Base-by-base conservation (phyloP, 2,329 filamentous ascomycete species). In the Diaporthe caulivora region DNA sequence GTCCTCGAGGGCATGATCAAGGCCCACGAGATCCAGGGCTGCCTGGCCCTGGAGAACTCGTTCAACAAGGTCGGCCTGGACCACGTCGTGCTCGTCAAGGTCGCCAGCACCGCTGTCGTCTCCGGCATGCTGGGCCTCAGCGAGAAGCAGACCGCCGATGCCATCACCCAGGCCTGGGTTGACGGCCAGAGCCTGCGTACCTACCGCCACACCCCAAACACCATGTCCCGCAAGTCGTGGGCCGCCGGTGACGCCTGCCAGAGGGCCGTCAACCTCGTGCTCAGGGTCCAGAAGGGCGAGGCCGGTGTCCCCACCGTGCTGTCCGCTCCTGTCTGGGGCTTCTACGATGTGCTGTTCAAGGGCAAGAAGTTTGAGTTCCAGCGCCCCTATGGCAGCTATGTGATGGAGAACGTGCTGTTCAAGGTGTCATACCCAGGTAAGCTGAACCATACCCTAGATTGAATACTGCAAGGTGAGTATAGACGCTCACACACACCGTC, bases 351-450 rank as follows among this genome's bases (percentile, higher is more conserved):
- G 77, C 90, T 97, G 77, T 99, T 98, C 90, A 94, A 95, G 87
- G 95, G 95, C 86, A 95, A 97, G 80, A 94, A 94, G 85, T 99
- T 99, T 83, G 88, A 95, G 84, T 99, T 98, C 90, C 96, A 98
- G 89, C 92, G 97, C 76, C 92, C 93, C 74, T 99, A 99, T 82
- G 96, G 95, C 82, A 97, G 94, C 88, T 99, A 99, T 84, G 97
- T 99, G 78, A 99, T 99, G 97, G 97, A 99, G 91, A 99, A 98
- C 81, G 95, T 99, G 75, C 92, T 99, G 77, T 99, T 99, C 93
- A 99, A 99, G 91, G 97, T 99, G 75, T 99, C 97, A 58, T 98
- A 98, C 84, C 96, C 96, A 81, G 94, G 94, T 95, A 87, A 83
- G 89, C 83, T 40, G 44, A 37, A 47, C 62, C 64, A 55, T 29